These are phyloP conservation scores for Pythium biforme DNA, from an alignment of 352 stramenopile genomes.

Conservation along the genomic window DNA sequence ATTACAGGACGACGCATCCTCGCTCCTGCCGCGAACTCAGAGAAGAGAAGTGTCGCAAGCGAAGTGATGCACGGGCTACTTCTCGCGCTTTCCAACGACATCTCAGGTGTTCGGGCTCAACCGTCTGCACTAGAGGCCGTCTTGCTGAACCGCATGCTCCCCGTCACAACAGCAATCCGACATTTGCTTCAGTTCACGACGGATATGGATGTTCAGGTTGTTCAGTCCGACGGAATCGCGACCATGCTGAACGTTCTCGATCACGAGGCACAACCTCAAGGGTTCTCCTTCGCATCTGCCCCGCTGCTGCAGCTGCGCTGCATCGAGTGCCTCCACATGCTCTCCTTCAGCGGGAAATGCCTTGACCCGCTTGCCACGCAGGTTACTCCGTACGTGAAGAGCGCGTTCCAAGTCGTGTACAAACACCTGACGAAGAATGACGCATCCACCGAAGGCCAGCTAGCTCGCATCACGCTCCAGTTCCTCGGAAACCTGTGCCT, in stretches of 20 bases:
- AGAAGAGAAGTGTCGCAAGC: conserved; percentile 52
- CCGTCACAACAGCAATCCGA: conserved; percentile 73
- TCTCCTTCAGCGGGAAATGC: conserved; percentile 85
- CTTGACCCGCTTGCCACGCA: conserved; percentile 71
- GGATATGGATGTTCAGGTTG: conserved; percentile 83
- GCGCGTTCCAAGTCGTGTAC: conserved; percentile 83
- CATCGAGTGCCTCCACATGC: conserved; percentile 84
- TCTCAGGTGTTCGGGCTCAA: conserved; percentile 68
- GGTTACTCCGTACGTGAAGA: conserved; percentile 84
- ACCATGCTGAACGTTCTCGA: conserved; percentile 77
- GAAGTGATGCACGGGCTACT: conserved; percentile 80
- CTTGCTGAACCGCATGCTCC: conserved; percentile 68
- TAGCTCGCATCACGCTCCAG: conserved; percentile 78
- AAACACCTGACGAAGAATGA: conserved; percentile 76
- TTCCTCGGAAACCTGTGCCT: conserved; percentile 84
- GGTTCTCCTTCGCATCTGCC: conserved; percentile 74
- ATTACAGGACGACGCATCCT: conserved; percentile 18
- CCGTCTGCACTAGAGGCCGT: conserved; percentile 66
- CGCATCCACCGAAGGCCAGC: conserved; percentile 76
- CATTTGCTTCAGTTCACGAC: conserved; percentile 78
- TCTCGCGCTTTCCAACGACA: conserved; percentile 65
- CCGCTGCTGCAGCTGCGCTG: conserved; percentile 79
- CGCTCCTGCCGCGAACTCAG: conserved; percentile 28
- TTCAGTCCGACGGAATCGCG: conserved; percentile 72
- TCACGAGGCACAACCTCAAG: conserved; percentile 77